Conservation (phyloP, 768 basidiomycete species). For the Termitomyces sp. region DNA sequence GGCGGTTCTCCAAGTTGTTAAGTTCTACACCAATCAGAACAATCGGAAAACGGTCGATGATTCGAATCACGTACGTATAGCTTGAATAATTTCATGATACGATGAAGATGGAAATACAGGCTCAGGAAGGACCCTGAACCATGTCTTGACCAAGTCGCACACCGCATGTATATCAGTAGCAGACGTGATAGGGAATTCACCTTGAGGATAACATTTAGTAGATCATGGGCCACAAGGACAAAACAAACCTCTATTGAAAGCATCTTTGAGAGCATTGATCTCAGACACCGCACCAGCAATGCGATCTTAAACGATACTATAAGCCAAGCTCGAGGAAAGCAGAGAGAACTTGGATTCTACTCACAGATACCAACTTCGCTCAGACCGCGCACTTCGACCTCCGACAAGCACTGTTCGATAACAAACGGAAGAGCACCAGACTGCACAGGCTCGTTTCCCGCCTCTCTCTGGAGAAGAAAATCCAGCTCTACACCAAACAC, state of each 20-base stretch:
- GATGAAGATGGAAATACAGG: slow-evolving; percentile 67
- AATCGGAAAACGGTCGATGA: not conserved
- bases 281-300: slow-evolving; percentile 73
- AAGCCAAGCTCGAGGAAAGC: not conserved
- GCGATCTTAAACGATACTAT: slow-evolving; percentile 47
- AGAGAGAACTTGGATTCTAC: slow-evolving; percentile 20
- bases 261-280: slow-evolving; percentile 64
- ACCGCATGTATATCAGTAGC: slow-evolving; percentile 76
- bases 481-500: slow-evolving; percentile 77
- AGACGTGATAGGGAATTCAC: slow-evolving; percentile 53
- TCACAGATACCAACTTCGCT: slow-evolving; percentile 80
- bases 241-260: slow-evolving; percentile 64
- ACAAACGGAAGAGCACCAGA: slow-evolving; percentile 61
- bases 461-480: slow-evolving; percentile 63
- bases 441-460: slow-evolving; percentile 37
- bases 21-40: slow-evolving; percentile 39
- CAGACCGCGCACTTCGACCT: slow-evolving; percentile 72
- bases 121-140: slow-evolving; percentile 80
- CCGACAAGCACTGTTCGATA: slow-evolving; percentile 57
- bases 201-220: slow-evolving; percentile 20
- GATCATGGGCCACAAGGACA: not conserved
- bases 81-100: slow-evolving; percentile 65
- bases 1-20: slow-evolving; percentile 61
- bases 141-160: slow-evolving; percentile 78
- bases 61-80: slow-evolving; percentile 49